These are phyloP conservation scores for Aspergillus cejpii DNA, from an alignment of 2,329 filamentous ascomycete genomes.

Conservation along the genomic window DNA sequence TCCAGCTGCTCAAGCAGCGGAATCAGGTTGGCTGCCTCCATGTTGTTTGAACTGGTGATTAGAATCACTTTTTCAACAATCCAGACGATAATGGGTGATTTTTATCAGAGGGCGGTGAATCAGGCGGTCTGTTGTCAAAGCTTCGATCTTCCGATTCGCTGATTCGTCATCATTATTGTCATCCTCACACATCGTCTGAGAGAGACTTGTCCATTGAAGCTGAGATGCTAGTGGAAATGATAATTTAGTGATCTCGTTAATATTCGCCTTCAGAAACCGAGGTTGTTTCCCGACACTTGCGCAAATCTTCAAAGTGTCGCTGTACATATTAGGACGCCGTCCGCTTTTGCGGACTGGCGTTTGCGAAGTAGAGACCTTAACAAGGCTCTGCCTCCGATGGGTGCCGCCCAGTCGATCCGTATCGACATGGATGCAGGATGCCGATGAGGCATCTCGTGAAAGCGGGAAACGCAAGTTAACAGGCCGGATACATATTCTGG, in stretches of 20 bases:
- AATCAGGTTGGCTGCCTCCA: conserved; percentile 55
- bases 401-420: conserved; percentile 11
- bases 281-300: not conserved
- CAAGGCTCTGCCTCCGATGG: not conserved
- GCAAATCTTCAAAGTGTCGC: conserved; percentile 27
- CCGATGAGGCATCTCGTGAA: conserved; percentile 17
- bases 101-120: conserved; percentile 19
- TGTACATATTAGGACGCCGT: conserved; percentile 29
- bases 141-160: not conserved
- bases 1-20: conserved; percentile 68
- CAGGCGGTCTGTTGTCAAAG: conserved; percentile 17
- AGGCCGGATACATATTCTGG: conserved; percentile 66
- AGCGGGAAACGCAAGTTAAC: conserved; percentile 22
- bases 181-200: not conserved
- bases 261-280: not conserved
- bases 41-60: conserved; percentile 24
- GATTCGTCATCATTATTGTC: not conserved
- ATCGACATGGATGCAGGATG: conserved; percentile 27
- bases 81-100: conserved; percentile 9
- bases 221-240: not conserved
- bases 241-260: not conserved
- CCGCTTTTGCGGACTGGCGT: conserved; percentile 28
- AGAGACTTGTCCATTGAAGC: not conserved
- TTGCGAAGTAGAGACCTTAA: conserved; percentile 12
- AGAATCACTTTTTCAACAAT: conserved; percentile 10